Conservation (phyloP, 495 filamentous ascomycete genomes). For the Astrothelium subdiscretum region DNA sequence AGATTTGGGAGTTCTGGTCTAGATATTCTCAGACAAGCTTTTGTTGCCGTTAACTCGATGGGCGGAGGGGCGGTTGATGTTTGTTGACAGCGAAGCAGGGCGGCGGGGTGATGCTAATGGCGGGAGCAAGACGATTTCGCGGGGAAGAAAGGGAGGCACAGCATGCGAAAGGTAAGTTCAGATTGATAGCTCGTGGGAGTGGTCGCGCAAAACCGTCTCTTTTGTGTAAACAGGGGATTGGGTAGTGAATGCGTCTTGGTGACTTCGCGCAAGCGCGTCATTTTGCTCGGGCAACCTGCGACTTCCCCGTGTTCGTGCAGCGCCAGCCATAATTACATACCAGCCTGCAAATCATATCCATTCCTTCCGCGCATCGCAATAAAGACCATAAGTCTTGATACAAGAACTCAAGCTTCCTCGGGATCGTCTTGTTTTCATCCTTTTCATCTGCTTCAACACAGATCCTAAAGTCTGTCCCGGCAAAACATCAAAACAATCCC, state of each 20-base stretch:
- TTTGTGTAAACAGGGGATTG: too few species aligned
- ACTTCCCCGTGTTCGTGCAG: background rate
- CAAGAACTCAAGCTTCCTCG: background rate
- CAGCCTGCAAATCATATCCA: background rate
- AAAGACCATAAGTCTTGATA: background rate
- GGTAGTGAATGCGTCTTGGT: background rate
- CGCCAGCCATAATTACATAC: background rate
- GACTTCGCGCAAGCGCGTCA: background rate
- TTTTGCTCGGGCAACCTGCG: background rate
- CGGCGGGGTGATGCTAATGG: background rate
- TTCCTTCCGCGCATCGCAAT: background rate
- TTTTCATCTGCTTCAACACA: background rate
- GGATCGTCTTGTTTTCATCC: background rate
- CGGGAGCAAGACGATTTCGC: background rate
- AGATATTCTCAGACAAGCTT: background rate
- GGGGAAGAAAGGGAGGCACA: background rate
- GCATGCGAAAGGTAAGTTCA: background rate
- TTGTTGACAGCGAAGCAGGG: background rate
- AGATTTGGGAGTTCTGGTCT: background rate
- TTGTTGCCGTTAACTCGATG: background rate
- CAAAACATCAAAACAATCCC: background rate
- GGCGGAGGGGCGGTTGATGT: conserved; percentile 2
- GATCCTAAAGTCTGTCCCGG: background rate
- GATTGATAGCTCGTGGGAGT: background rate
- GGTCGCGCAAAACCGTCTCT: background rate